phyloP scores from a whole-genome alignment of 2,329 filamentous ascomycete genomes.

The Stagonosporopsis rhizophila region DNA sequence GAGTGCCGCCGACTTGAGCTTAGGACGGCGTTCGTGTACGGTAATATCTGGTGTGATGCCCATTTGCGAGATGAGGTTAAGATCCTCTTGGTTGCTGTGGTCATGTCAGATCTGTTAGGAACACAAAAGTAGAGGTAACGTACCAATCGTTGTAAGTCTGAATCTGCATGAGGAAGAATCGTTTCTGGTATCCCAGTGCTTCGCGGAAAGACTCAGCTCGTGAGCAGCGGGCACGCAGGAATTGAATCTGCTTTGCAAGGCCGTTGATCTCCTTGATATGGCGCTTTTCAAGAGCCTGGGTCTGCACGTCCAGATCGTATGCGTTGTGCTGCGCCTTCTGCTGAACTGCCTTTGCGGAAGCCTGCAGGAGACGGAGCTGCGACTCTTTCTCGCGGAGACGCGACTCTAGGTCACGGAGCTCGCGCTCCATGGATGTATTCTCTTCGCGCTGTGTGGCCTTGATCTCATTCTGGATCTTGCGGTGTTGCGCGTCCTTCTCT shows the following conservation, averaged over 20 bases:
- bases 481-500: constrained; percentile 41
- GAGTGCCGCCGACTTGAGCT: constrained; percentile 57
- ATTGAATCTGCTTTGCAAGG: constrained; percentile 87
- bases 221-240: constrained; percentile 80
- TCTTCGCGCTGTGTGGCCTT: constrained; percentile 53
- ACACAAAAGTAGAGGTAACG: constrained; percentile 50
- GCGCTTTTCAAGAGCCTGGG: constrained; percentile 70
- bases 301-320: constrained; percentile 52
- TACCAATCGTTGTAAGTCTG: constrained; percentile 91
- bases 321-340: constrained; percentile 41
- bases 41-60: constrained; percentile 66
- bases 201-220: constrained; percentile 81
- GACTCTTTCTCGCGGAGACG: constrained; percentile 38
- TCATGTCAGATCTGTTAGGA: constrained; percentile 23
- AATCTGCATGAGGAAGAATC: constrained; percentile 78
- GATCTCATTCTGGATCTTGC: constrained; percentile 36
- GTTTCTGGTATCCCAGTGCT: constrained; percentile 86
- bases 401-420: constrained; percentile 49
- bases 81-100: constrained; percentile 86
- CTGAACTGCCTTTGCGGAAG: constrained; percentile 38
- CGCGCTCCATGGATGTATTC: constrained; percentile 54
- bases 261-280: constrained; percentile 81
- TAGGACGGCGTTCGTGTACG: constrained; percentile 54
- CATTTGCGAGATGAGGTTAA: constrained; percentile 84
- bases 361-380: constrained; percentile 34